Evolutionary conservation across 1,139 yeast genomes (phyloP).

Genomic region (Nadsonia starkeyi-henricii): DNA sequence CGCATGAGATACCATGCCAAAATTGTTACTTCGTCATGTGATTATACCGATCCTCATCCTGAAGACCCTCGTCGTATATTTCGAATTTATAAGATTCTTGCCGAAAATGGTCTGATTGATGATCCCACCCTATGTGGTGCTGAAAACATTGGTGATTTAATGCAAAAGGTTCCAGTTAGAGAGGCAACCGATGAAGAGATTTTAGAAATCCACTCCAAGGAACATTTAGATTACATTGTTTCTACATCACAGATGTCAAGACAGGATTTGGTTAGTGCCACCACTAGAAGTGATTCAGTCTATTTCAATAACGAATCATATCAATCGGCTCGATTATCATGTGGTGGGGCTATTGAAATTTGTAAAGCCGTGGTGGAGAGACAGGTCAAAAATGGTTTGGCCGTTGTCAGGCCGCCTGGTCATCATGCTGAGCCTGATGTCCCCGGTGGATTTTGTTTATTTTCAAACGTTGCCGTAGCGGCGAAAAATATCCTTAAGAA

Average conservation of each 20-base stretch:
- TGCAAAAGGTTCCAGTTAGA: slow-evolving; percentile 80
- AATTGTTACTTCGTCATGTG: slow-evolving; percentile 80
- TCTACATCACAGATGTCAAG: slow-evolving; percentile 69
- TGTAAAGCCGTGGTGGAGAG: slow-evolving; percentile 94
- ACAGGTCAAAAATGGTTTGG: slow-evolving; percentile 76
- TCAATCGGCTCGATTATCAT: slow-evolving; percentile 76
- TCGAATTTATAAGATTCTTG: slow-evolving; percentile 80
- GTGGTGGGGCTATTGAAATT: slow-evolving; percentile 96
- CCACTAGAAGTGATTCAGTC: slow-evolving; percentile 88
- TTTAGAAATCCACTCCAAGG: slow-evolving; percentile 68
- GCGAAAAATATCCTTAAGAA: slow-evolving; percentile 70
- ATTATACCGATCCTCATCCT: slow-evolving; percentile 96
- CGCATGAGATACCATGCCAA: slow-evolving; percentile 96
- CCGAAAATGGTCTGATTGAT: slow-evolving; percentile 80
- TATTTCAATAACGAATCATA: slow-evolving; percentile 87
- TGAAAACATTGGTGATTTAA: slow-evolving; percentile 72
- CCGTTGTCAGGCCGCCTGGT: slow-evolving; percentile 97
- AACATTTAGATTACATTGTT: slow-evolving; percentile 62
- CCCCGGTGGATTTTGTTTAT: slow-evolving; percentile 94
- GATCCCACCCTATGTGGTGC: slow-evolving; percentile 73
- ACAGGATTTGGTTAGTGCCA: slow-evolving; percentile 64
- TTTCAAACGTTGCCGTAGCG: slow-evolving; percentile 95
- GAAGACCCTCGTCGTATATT: slow-evolving; percentile 96
- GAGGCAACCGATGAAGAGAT: slow-evolving; percentile 85
- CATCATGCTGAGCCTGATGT: slow-evolving; percentile 97